Evolutionary conservation across 208 protist genomes (phyloP).

Genomic region (Eutreptiella sp.): DNA sequence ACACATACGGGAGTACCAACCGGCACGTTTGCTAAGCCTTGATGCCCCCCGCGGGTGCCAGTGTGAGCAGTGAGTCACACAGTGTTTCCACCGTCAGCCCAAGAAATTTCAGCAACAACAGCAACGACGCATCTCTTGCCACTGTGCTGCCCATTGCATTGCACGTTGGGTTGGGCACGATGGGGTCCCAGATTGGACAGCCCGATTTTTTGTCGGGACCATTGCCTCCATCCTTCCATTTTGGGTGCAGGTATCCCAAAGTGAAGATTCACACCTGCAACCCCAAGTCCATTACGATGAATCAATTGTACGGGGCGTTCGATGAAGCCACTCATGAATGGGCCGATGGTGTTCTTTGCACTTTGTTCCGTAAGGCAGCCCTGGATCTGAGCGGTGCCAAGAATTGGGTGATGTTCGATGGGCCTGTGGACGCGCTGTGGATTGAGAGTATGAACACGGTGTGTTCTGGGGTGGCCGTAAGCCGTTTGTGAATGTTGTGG

Average conservation of each 20-base stretch:
- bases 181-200: too few relatives aligned
- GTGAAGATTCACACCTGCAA: slow-evolving; percentile 89
- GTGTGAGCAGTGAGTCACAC: too few relatives aligned
- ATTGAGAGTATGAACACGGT: slow-evolving; percentile 94
- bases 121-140: too few relatives aligned
- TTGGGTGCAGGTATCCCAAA: slow-evolving; percentile 58
- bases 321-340: slow-evolving; percentile 92
- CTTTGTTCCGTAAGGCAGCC: slow-evolving; percentile 79
- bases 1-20: too few relatives aligned
- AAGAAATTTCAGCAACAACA: too few relatives aligned
- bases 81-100: too few relatives aligned
- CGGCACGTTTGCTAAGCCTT: too few relatives aligned
- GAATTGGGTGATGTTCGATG: slow-evolving; percentile 96
- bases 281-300: slow-evolving; percentile 95
- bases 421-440: slow-evolving; percentile 91
- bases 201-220: too few relatives aligned
- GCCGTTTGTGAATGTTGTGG: slow-evolving; percentile 68
- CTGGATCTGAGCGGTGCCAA: slow-evolving; percentile 78
- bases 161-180: too few relatives aligned
- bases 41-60: too few relatives aligned
- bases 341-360: slow-evolving; percentile 90
- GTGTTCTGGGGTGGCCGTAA: slow-evolving; percentile 81
- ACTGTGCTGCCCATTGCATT: too few relatives aligned
- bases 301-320: slow-evolving; percentile 94
- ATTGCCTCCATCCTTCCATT: too few relatives aligned